Evolutionary conservation across 495 filamentous ascomycete species (phyloP), one percentile per base, ranked within the genome.

Genomic region (Trichoderma virens): DNA sequence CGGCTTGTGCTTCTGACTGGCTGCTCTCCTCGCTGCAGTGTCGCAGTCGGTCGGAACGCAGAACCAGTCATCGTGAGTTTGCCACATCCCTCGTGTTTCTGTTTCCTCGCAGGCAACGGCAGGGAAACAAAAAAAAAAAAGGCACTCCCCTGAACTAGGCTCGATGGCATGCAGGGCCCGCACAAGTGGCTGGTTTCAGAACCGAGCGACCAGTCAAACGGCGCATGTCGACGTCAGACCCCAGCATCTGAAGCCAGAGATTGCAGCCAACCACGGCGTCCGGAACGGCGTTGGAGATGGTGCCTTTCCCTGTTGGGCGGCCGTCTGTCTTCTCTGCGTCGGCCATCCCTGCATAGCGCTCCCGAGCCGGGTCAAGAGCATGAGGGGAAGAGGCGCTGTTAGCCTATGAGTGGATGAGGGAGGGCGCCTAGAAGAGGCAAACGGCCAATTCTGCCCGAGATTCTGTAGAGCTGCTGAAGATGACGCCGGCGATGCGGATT

Each of bases 121-220:
- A 56, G 51, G 23, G 25, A 16, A 30, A 56, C 51, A n/a, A 5
- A 47, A 18, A 47, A 23, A 20, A 14, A 47, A 47, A 47, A 47
- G 43, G 1, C 43, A 7, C 23, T 8, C 51, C 51, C 51, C 51
- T 56, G 51, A 56, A 30, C 51, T 30, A 56, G 51, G 51, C 51
- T 56, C 11, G 23, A 56, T 56, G 51, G 51, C 51, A 56, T 56
- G 51, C 51, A 56, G 51, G 51, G 51, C 51, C 51, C 51, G 51
- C 51, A 35, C 25, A 23, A 9, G 51, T 56, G 51, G 51, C 51
- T 56, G 23, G 51, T 56, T 56, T 56, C 51, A 56, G 51, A 56
- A 56, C 8, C 51, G 51, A 30, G 9, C 14, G 23, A n/a, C 23
- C 51, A 56, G 51, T 30, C 51, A 56, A 28, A 30, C 6, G 25